phyloP scores from a whole-genome alignment of 371 early-diverging fungal genomes.

The Mortierella sp. region DNA sequence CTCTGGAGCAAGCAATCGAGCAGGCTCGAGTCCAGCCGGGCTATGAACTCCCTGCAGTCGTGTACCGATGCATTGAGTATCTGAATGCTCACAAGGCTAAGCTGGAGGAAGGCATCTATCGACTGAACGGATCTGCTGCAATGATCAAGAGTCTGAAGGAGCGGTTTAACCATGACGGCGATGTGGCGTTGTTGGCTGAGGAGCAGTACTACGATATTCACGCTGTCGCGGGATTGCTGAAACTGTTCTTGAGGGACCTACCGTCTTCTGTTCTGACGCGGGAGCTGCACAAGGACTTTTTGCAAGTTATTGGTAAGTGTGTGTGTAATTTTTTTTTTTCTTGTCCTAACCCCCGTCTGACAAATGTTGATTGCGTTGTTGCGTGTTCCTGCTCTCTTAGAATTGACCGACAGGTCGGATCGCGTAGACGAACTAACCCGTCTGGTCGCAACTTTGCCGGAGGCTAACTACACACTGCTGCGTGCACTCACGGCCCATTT shows the following conservation, averaged over 20 bases:
- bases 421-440: conserved; percentile 82
- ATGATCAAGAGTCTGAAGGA: conserved; percentile 78
- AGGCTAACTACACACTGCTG: conserved; percentile 89
- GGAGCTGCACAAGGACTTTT: conserved; percentile 80
- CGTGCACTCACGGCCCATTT: conserved; percentile 89
- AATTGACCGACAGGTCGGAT: conserved; percentile 75
- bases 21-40: conserved; percentile 73
- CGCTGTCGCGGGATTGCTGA: conserved; percentile 91
- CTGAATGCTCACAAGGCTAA: conserved; percentile 84
- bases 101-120: conserved; percentile 96
- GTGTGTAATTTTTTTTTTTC: neutral
- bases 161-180: conserved; percentile 77
- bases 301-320: conserved; percentile 72
- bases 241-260: conserved; percentile 91
- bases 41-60: conserved; percentile 89
- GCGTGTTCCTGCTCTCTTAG: too few relatives aligned
- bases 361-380: too few relatives aligned
- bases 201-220: conserved; percentile 87
- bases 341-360: neutral
- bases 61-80: conserved; percentile 96
- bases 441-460: conserved; percentile 82
- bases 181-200: conserved; percentile 58
- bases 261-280: conserved; percentile 88
- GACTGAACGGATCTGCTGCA: conserved; percentile 85
- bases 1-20: conserved; percentile 73